Evolutionary conservation across 208 protist genomes (phyloP).

Genomic region (Lotmaria passim): DNA sequence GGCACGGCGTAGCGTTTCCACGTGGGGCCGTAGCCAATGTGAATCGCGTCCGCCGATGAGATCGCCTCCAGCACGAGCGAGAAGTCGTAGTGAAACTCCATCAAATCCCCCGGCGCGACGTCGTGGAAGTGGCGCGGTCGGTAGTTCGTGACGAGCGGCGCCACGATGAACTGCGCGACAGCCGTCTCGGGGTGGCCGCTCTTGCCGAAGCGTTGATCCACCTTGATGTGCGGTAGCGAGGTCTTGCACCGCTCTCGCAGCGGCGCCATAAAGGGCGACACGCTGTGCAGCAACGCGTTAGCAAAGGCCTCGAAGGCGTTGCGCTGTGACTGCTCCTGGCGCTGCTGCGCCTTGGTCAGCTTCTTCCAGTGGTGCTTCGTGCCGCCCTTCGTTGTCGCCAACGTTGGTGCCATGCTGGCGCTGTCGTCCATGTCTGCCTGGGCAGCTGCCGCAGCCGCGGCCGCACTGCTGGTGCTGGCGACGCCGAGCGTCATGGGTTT

Average conservation of each 20-base stretch:
- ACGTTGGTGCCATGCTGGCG: constrained; percentile 15
- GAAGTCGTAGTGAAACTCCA: constrained; percentile 91
- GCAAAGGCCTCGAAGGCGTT: constrained; percentile 90
- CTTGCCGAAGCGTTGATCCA: constrained; percentile 90
- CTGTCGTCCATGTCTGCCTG: constrained; percentile 24
- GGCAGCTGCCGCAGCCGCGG: constrained; percentile 18
- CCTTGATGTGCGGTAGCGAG: constrained; percentile 87
- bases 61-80: constrained; percentile 70
- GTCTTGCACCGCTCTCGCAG: constrained; percentile 74
- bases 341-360: constrained; percentile 82
- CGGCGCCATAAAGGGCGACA: constrained; percentile 87
- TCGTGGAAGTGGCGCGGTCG: constrained; percentile 89
- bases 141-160: constrained; percentile 88
- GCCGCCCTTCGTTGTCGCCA: constrained; percentile 58
- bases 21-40: constrained; percentile 82
- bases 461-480: constrained; percentile 20
- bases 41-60: constrained; percentile 52
- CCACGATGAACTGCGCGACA: constrained; percentile 86
- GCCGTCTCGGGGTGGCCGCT: constrained; percentile 84
- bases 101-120: constrained; percentile 81
- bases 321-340: constrained; percentile 82
- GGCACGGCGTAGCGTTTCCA: constrained; percentile 91
- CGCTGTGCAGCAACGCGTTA: constrained; percentile 82
- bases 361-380: constrained; percentile 87
- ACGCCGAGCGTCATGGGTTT: constrained; percentile 38